A percentile compares a stretch with the other conserved stretches of the same genome.
These are phyloP conservation scores for Aphanocladium album DNA, from an alignment of 2,329 filamentous ascomycete genomes.

Conservation along the genomic window DNA sequence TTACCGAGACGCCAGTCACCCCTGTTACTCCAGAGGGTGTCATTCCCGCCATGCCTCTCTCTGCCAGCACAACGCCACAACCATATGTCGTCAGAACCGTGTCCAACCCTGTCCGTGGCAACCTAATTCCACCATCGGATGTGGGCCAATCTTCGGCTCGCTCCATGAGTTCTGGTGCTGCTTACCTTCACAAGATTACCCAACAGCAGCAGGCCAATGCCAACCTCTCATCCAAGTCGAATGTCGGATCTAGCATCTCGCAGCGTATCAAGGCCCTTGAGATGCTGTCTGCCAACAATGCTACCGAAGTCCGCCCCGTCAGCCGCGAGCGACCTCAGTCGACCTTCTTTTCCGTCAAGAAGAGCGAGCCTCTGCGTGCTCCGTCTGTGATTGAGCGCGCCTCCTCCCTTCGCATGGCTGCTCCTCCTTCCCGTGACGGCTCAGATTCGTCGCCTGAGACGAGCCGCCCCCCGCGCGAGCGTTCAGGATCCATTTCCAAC, in stretches of 20 bases:
- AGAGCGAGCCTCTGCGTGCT: slow-evolving; percentile 40
- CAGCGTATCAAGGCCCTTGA: slow-evolving; percentile 92
- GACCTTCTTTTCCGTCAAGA: slow-evolving; percentile 56
- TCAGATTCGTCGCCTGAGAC: slow-evolving; percentile 44
- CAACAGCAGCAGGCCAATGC: slow-evolving; percentile 43
- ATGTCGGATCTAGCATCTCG: slow-evolving; percentile 85
- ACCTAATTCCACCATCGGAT: slow-evolving; percentile 42
- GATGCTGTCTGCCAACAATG: slow-evolving; percentile 54
- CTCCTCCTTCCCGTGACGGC: slow-evolving; percentile 34
- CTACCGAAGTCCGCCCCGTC: slow-evolving; percentile 21
- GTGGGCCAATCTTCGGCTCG: slow-evolving; percentile 42
- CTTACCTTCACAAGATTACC: slow-evolving; percentile 49
- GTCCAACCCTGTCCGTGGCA: slow-evolving; percentile 41
- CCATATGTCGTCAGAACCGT: slow-evolving; percentile 38
- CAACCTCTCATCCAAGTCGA: slow-evolving; percentile 59
- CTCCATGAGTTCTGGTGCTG: slow-evolving; percentile 53
- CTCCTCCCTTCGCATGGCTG: slow-evolving; percentile 26
- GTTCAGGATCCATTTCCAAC: slow-evolving; percentile 51
- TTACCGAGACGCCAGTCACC: slow-evolving; percentile 7
- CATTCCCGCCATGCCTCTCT: slow-evolving; percentile 15
- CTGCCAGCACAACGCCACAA: slow-evolving; percentile 22
- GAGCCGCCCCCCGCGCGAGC: slow-evolving; percentile 33
- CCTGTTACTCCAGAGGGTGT: neutral
- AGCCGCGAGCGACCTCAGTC: slow-evolving; percentile 42
- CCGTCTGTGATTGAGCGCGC: slow-evolving; percentile 42